Evolutionary conservation across 352 stramenopile genomes (phyloP).

Genomic region (Aphanomyces euteiches): DNA sequence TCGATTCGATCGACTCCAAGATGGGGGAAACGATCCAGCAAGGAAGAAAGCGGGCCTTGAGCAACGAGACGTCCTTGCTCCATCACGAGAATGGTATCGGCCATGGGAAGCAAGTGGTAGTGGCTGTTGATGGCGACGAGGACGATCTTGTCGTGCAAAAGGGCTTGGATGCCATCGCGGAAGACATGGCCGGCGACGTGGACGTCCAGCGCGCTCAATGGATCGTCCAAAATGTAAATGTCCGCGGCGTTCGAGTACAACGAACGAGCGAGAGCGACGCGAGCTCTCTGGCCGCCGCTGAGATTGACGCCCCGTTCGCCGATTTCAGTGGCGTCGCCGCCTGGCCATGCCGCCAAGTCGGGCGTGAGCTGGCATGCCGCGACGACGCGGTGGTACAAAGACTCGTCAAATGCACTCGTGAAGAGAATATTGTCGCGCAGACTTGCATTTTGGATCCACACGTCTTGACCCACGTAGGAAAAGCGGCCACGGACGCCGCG

Average conservation of each 20-base stretch:
- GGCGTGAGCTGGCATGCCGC: constrained; percentile 72
- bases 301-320: constrained; percentile 98
- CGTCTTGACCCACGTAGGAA: constrained; percentile 85
- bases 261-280: constrained; percentile 90
- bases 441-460: constrained; percentile 89
- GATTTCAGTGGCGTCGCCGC: constrained; percentile 95
- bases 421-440: constrained; percentile 93
- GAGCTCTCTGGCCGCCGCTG: constrained; percentile 92
- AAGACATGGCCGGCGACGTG: constrained; percentile 96
- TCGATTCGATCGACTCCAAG: too few species aligned
- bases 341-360: constrained; percentile 86
- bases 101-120: constrained; percentile 43
- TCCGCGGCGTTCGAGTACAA: constrained; percentile 78
- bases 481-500: constrained; percentile 47
- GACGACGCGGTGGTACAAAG: constrained; percentile 60
- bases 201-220: constrained; percentile 94
- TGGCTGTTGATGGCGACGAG: constrained; percentile 46
- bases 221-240: constrained; percentile 92
- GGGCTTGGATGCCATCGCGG: constrained; percentile 82
- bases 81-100: constrained; percentile 44
- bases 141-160: constrained; percentile 67
- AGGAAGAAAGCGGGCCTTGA: too few species aligned
- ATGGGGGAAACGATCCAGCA: too few species aligned
- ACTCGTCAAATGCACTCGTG: constrained; percentile 36
- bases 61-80: constrained; percentile 37